These are phyloP conservation scores for Aspergillus heteromorphus DNA, from an alignment of 495 filamentous ascomycete genomes.

Conservation along the genomic window DNA sequence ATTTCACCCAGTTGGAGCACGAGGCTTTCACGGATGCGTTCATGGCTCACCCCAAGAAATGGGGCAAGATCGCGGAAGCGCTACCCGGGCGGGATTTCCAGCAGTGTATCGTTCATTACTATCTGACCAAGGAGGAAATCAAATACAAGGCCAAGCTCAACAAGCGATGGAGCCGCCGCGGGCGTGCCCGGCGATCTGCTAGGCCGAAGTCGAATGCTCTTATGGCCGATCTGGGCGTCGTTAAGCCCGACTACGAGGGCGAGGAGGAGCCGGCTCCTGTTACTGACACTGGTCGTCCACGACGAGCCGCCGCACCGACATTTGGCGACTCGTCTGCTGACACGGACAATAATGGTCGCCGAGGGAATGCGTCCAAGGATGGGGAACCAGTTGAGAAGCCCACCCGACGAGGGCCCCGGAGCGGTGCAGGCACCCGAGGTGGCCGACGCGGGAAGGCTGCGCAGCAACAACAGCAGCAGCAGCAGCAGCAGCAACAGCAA, in stretches of 20 bases:
- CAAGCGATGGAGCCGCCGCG: constrained; percentile 64
- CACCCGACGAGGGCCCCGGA: constrained; percentile 42
- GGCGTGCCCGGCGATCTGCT: constrained; percentile 47
- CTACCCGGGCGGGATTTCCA: constrained; percentile 69
- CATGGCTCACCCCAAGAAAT: constrained; percentile 80
- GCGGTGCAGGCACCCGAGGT: constrained; percentile 31
- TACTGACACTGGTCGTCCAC: constrained; percentile 64
- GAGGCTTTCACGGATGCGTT: constrained; percentile 73
- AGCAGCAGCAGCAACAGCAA: constrained; percentile 21
- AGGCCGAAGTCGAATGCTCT: constrained; percentile 71
- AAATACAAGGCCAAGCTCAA: constrained; percentile 79
- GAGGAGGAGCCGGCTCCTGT: constrained; percentile 49
- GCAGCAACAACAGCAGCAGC: constrained; percentile 29
- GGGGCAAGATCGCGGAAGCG: constrained; percentile 77
- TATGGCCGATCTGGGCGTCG: constrained; percentile 64
- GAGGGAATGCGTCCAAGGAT: constrained; percentile 41
- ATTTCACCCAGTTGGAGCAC: constrained; percentile 78
- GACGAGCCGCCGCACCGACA: constrained; percentile 63
- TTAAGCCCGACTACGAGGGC: constrained; percentile 50
- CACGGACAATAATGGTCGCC: constrained; percentile 40
- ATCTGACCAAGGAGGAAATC: constrained; percentile 80
- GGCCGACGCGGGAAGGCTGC: constrained; percentile 31
- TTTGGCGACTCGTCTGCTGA: constrained; percentile 63
- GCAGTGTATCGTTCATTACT: constrained; percentile 92
- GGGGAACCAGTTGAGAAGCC: constrained; percentile 55